Evolutionary conservation across 106 monocot species (phyloP).

Genomic region (Gastrodia elata): DNA sequence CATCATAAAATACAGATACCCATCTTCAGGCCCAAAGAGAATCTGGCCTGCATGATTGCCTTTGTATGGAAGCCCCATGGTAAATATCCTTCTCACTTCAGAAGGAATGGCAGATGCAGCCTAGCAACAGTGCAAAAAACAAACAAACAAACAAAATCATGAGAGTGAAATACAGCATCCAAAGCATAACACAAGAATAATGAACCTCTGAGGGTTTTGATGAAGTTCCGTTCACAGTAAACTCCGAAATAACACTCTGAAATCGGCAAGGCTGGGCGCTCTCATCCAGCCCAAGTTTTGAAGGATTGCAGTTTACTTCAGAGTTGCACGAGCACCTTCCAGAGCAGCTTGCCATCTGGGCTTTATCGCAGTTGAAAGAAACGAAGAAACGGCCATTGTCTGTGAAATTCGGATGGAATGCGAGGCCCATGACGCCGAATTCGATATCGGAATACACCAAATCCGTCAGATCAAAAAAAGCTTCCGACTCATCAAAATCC

Average conservation of each 20-base stretch:
- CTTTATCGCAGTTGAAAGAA: slow-evolving; percentile 66
- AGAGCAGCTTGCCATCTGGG: slow-evolving; percentile 39
- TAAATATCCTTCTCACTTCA: slow-evolving; percentile 77
- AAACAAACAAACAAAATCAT: not conserved
- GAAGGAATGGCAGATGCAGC: slow-evolving; percentile 37
- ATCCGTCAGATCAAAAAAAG: slow-evolving; percentile 80
- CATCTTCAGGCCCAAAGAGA: slow-evolving; percentile 74
- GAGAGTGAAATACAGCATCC: too few species aligned
- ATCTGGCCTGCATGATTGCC: slow-evolving; percentile 76
- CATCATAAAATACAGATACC: slow-evolving; percentile 87
- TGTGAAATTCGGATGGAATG: slow-evolving; percentile 74
- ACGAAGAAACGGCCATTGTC: slow-evolving; percentile 61
- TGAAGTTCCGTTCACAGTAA: slow-evolving; percentile 40
- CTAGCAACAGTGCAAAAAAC: not conserved
- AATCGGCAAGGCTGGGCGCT: slow-evolving; percentile 64
- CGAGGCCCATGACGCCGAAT: slow-evolving; percentile 66
- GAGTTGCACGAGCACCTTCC: slow-evolving; percentile 90
- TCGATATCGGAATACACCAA: slow-evolving; percentile 38
- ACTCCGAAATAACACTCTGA: slow-evolving; percentile 66
- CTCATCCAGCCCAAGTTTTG: slow-evolving; percentile 34
- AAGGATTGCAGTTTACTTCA: slow-evolving; percentile 72
- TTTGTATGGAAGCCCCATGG: slow-evolving; percentile 71
- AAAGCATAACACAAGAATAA: too few species aligned
- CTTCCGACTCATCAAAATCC: slow-evolving; percentile 38
- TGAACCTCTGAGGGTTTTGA: slow-evolving; percentile 48